Base-by-base conservation (phyloP, 768 basidiomycete species). In the Piloderma croceum region DNA sequence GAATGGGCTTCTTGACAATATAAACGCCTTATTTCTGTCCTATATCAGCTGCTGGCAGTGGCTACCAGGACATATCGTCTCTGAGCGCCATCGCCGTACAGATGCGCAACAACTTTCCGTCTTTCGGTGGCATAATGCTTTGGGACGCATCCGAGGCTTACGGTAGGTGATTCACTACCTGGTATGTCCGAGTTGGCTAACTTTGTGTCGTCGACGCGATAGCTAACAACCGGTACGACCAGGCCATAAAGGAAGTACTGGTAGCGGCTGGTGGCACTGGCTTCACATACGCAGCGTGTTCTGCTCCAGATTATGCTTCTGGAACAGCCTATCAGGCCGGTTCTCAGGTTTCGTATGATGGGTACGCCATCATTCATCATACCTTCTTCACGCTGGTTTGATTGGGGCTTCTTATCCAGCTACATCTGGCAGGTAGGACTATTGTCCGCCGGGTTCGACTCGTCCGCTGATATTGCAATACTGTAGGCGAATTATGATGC, bases 201-300 rank as follows among this genome's bases (percentile, higher is more conserved):
- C 7, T 10, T 21, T 51, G 49, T 60, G 41, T 20, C 12, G 44
- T 7, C 29, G 19, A 7, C 23, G 4, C 10, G n/a, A 7, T 36
- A 67, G 81, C 65, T 21, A 83, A 84, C 52, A 60, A 65, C 42
- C 71, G 75, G 21, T 83, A 71, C 47, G 79, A 82, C 50, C 54
- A 69, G 12, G 74, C 70, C 5, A 74, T 82, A 44, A 83, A 85
- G 61, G 70, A 72, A 43, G 69, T 74, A 20, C 64, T 83, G 25
- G 57, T 61, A 11, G 73, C 74, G 11, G 76, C 80, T 24, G 80
- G 81, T 34, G 78, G 79, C n/a, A 77, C 76, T 13, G 79, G 81
- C 6, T 84, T 83, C 57, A 75, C 73, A 3, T 83, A 68, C 59
- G 79, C 80, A 12, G 47, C 73, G 37, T 84, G 80, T 53, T 67